A percentile compares a stretch with the other conserved stretches of the same genome.
Evolutionary conservation across 805 yeast genomes (phyloP).

Genomic region (Tetrapisispora arboricola): DNA sequence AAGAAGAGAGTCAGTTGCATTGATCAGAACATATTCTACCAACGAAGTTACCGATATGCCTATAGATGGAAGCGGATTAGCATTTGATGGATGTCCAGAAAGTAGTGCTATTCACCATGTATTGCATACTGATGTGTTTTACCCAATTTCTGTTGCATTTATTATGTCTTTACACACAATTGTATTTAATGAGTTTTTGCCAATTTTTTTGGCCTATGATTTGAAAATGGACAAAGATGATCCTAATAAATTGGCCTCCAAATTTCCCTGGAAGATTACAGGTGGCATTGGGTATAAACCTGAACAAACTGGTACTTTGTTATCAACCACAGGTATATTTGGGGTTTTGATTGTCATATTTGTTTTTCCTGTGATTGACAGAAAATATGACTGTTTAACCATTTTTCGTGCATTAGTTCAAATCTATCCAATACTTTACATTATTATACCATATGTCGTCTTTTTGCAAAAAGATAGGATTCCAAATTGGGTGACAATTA

Average conservation of each 20-base stretch:
- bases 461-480: conserved; percentile 33
- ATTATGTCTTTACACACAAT: conserved; percentile 38
- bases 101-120: conserved; percentile 18
- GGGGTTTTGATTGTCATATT: conserved; percentile 42
- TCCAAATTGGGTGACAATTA: conserved; percentile 13
- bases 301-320: conserved; percentile 38
- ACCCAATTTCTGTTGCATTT: conserved; percentile 32
- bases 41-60: conserved; percentile 25
- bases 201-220: conserved; percentile 41
- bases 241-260: conserved; percentile 20
- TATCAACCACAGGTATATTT: conserved; percentile 44
- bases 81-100: conserved; percentile 16
- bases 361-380: conserved; percentile 42
- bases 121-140: conserved; percentile 25
- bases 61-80: conserved; percentile 4
- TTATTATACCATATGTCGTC: conserved; percentile 38
- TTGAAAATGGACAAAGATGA: conserved; percentile 15
- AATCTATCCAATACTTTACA: conserved; percentile 37
- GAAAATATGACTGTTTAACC: conserved; percentile 35
- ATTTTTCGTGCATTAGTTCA: conserved; percentile 34
- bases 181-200: conserved; percentile 45
- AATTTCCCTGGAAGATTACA: conserved; percentile 38
- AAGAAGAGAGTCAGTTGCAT: conserved; percentile 26
- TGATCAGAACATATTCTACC: conserved; percentile 26
- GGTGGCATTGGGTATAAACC: conserved; percentile 47